Evolutionary conservation across 768 basidiomycete genomes (phyloP).

Genomic region (Boletellus sp.): DNA sequence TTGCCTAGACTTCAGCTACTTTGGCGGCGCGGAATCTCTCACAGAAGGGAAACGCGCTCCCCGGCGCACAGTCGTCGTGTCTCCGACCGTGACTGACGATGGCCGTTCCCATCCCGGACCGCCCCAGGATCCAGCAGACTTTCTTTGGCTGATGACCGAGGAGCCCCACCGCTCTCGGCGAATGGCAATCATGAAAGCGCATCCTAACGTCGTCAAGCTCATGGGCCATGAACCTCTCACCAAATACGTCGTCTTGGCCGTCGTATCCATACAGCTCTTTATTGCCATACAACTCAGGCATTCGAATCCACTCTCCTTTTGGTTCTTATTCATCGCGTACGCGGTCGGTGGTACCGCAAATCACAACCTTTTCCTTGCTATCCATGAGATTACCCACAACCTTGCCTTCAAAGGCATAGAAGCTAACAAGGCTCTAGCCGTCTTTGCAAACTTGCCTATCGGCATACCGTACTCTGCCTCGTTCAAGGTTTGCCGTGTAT

Average conservation of each 20-base stretch:
- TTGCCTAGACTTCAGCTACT: conserved; percentile 67
- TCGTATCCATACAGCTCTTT: conserved; percentile 73
- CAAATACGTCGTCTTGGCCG: conserved; percentile 81
- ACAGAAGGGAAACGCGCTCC: conserved; percentile 50
- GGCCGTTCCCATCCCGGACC: conserved; percentile 44
- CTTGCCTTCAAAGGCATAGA: conserved; percentile 82
- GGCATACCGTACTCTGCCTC: conserved; percentile 92
- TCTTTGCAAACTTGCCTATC: conserved; percentile 91
- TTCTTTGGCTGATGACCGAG: conserved; percentile 96
- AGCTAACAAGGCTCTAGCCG: conserved; percentile 83
- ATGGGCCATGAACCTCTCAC: conserved; percentile 96
- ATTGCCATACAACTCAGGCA: conserved; percentile 64
- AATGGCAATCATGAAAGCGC: conserved; percentile 87
- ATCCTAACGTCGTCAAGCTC: conserved; percentile 92
- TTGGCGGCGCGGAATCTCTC: conserved; percentile 80
- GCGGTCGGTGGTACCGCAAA: conserved; percentile 90
- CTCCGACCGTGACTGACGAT: conserved; percentile 38
- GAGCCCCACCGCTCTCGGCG: conserved; percentile 91
- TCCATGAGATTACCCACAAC: conserved; percentile 98
- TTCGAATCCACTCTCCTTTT: conserved; percentile 61
- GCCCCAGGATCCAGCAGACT: conserved; percentile 78
- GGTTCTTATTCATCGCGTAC: conserved; percentile 79
- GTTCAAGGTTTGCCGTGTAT: conserved; percentile 67
- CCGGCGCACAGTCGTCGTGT: conserved; percentile 46
- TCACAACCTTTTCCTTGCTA: conserved; percentile 96